Evolutionary conservation across 768 basidiomycete species (phyloP), one percentile per base, ranked within the genome.

Genomic region (Rhizopogon vinicolor): DNA sequence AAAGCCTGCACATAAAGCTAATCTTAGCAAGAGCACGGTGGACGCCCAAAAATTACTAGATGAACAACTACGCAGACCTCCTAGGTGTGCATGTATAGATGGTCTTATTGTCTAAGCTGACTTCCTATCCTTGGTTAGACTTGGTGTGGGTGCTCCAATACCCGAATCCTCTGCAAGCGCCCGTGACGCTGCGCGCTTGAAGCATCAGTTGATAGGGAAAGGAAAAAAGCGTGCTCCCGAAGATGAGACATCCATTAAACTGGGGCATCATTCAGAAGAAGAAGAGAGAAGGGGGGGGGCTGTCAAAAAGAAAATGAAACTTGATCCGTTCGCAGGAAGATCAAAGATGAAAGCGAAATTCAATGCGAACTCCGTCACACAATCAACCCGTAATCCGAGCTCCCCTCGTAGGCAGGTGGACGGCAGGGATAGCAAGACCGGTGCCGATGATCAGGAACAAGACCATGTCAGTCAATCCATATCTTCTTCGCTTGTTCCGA

Each of bases 141-240:
- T 92, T 54, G 90, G 90, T 53, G 87, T 92, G 7, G 90, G 90
- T 22, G 86, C 87, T 35, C 64, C 80, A 29, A 71, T 83, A 22
- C 81, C 87, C 29, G 80, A 79, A 50, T 66, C 62, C n/a, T 56
- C 76, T 29, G 70, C 61, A 49, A 60, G 75, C 37, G 73, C 76
- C 40, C 76, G 80, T 40, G 88, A 88, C 53, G 72, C 76, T n/a
- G 80, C 79, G 16, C 81, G 80, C 58, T 75, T 92, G 18, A 86
- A 83, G 65, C 76, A 77, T 52, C 83, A 78, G 62, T 76, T 92
- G 2, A 63, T 74, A 10, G 82, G 76, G 39, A 72, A 73, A 52
- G 68, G 72, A 5, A 76, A 76, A 53, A 88, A 84, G 64, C 77
- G 78, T 14, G 55, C 64, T 18, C 63, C 75, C 42, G 76, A 78